Base-by-base conservation (phyloP, 116 monocot species). In the Cymodocea nodosa region DNA sequence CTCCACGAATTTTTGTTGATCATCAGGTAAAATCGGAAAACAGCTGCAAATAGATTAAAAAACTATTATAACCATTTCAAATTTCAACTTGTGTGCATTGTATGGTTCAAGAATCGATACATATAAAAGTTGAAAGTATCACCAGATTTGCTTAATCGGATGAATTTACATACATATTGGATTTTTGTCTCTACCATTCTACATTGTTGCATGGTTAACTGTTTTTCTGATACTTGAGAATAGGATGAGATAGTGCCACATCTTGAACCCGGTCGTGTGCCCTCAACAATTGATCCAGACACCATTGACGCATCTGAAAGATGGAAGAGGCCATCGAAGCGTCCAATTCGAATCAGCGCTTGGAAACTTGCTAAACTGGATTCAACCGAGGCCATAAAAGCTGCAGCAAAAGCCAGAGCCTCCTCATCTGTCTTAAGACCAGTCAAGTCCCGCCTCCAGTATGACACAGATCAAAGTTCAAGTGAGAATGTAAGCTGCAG, bases 321-420 rank as follows among this genome's bases (percentile, higher is more conserved):
- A 19, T 79, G 64, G 24, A 86, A 71, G 58, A 73, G 63, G 30
- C 61, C 15, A 52, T 6, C 75, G 9, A 83, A 80, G 65, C 71
- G 68, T 6, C 82, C 81, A 4, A 77, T 87, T 4, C 76, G 71
- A 22, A 87, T 87, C 59, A 92, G 87, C 64, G 82, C 92, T 15
- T 87, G 87, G 87, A 92, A 87, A 63, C 87, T 92, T 15, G 84
- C 84, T 2, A 92, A 87, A 63, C 56, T 87, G 20, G 80, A 92
- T 40, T 63, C 80, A 5, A 68, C 66, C 50, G 92, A 87, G 62
- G 92, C 82, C 20, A 57, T 73, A 48, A 87, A 39, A 70, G 87
- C 92, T 10, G 84, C 78, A 35, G 84, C 87, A 2, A 82, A 80
- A 63, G 87, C 87, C 17, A 73, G 92, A 63, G 92, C 87, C 14